These are phyloP conservation scores for Tricholomella constricta DNA, from an alignment of 768 basidiomycete genomes.

Conservation along the genomic window DNA sequence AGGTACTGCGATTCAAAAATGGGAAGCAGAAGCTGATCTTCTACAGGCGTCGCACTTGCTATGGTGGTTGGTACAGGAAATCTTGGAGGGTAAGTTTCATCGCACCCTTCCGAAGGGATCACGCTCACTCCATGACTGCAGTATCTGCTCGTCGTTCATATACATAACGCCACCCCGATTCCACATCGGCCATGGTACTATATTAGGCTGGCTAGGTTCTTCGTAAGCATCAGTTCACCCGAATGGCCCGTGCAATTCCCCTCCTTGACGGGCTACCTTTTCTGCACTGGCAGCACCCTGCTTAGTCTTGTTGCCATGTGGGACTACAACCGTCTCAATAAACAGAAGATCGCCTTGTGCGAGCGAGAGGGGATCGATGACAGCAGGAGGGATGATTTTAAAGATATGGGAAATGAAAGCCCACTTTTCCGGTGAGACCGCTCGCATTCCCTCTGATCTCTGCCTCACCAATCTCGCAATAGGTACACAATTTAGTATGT, in stretches of 20 bases:
- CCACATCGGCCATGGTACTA: conserved; percentile 38
- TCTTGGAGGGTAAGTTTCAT: conserved; percentile 40
- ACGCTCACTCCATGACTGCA: conserved; percentile 16
- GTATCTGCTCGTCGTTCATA: conserved; percentile 44
- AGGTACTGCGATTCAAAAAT: conserved; percentile 25
- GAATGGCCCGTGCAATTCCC: neutral
- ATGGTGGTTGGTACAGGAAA: conserved; percentile 59
- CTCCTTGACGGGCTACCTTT: neutral
- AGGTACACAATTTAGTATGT: conserved; percentile 1
- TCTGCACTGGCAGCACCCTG: conserved; percentile 28
- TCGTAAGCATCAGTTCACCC: conserved; percentile 33
- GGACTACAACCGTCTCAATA: conserved; percentile 51
- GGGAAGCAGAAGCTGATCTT: neutral
- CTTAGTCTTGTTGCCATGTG: conserved; percentile 47
- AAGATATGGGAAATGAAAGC: conserved; percentile 52
- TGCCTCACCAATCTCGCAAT: neutral
- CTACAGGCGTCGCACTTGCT: conserved; percentile 43
- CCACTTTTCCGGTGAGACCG: conserved; percentile 53
- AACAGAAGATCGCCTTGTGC: conserved; percentile 47
- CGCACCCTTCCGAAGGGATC: neutral
- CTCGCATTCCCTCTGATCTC: neutral
- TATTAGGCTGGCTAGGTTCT: conserved; percentile 30
- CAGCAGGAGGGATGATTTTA: conserved; percentile 41
- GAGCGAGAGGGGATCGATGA: conserved; percentile 43
- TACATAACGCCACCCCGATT: conserved; percentile 40